phyloP scores from a whole-genome alignment of 805 yeast species.

The Komagataella populi region DNA sequence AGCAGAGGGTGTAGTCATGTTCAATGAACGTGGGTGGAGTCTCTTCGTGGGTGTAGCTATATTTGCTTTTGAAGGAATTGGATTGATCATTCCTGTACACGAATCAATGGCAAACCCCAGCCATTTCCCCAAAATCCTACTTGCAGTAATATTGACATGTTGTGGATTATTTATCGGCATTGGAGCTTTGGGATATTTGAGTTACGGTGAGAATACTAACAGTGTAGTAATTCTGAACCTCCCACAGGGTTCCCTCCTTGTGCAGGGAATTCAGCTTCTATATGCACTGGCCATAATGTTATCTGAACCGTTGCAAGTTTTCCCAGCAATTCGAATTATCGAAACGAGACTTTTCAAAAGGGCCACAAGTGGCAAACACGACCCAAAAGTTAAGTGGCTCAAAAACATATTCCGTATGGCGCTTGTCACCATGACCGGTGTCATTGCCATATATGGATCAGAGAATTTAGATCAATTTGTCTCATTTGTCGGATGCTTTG shows the following conservation, averaged over 20 bases:
- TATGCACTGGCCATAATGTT: constrained; percentile 64
- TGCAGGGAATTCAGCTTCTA: constrained; percentile 52
- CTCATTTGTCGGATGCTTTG: constrained; percentile 72
- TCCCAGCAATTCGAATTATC: constrained; percentile 66
- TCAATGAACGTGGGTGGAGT: constrained; percentile 50
- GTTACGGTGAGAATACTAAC: constrained; percentile 50
- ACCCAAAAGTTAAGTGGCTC: constrained; percentile 43
- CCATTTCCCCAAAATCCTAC: constrained; percentile 53
- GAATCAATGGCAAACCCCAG: constrained; percentile 71
- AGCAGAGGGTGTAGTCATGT: constrained; percentile 34
- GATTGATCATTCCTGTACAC: constrained; percentile 69
- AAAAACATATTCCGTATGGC: constrained; percentile 45
- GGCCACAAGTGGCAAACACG: constrained; percentile 39
- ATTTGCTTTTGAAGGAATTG: constrained; percentile 83
- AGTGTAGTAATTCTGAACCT: constrained; percentile 62
- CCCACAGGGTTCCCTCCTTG: constrained; percentile 52
- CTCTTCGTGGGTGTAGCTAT: constrained; percentile 74
- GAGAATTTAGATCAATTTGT: constrained; percentile 60
- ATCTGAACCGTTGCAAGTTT: constrained; percentile 69
- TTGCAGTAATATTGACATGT: constrained; percentile 47
- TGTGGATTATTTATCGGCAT: constrained; percentile 46
- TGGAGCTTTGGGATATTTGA: constrained; percentile 56
- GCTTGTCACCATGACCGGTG: constrained; percentile 39
- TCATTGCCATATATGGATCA: constrained; percentile 56
- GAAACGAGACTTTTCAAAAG: constrained; percentile 49